Conservation (phyloP, 441 rosid species). For the Melastoma candidum region DNA sequence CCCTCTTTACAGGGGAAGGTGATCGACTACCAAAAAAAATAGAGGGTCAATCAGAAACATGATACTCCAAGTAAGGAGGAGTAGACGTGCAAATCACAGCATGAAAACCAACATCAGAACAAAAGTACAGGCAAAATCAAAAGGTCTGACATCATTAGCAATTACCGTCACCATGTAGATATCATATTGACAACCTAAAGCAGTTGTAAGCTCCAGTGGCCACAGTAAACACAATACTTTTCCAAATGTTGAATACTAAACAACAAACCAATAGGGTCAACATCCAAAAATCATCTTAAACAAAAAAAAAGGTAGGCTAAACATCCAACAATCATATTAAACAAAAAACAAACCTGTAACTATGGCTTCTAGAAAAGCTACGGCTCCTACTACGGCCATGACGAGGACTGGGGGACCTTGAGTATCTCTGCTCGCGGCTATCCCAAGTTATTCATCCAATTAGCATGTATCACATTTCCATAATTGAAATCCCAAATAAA, state of each 20-base stretch:
- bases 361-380: constrained; percentile 51
- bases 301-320: not conserved
- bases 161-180: too few species aligned
- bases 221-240: too few species aligned
- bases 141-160: too few species aligned
- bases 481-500: not conserved
- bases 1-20: constrained; percentile 41
- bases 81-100: too few species aligned
- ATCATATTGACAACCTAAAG: too few species aligned
- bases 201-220: too few species aligned
- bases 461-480: constrained; percentile 1
- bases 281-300: not conserved
- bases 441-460: not conserved
- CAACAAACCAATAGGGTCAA: too few species aligned
- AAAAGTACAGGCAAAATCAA: too few species aligned
- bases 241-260: too few species aligned
- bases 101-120: too few species aligned
- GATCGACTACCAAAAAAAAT: constrained; percentile 33
- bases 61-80: too few species aligned
- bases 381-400: constrained; percentile 63
- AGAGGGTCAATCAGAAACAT: not conserved
- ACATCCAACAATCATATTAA: not conserved
- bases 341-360: constrained; percentile 31
- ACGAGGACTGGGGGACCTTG: constrained; percentile 39
- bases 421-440: constrained; percentile 43